These are phyloP conservation scores for Xylaria intraflava DNA, from an alignment of 495 filamentous ascomycete species.

Conservation along the genomic window DNA sequence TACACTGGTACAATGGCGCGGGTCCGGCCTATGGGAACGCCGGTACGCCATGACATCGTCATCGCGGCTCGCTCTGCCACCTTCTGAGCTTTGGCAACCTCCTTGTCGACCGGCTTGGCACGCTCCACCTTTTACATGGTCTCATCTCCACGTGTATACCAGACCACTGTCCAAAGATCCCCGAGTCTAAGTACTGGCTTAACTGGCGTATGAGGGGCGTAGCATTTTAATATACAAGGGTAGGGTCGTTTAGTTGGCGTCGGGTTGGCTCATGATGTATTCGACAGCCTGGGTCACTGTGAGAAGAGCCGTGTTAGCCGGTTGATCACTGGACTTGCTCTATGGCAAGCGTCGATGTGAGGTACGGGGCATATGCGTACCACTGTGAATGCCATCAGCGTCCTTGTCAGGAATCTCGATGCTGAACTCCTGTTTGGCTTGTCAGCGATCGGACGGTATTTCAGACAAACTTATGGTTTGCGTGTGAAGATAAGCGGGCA, in stretches of 20 bases:
- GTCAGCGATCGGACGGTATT: constrained; percentile 20
- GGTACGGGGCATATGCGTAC: constrained; percentile 52
- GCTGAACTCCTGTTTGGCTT: constrained; percentile 78
- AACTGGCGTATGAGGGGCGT: constrained; percentile 25
- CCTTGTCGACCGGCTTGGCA: not conserved
- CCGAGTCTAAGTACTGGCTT: constrained; percentile 13
- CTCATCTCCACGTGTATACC: not conserved
- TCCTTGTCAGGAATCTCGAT: constrained; percentile 99
- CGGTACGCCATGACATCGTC: constrained; percentile 7
- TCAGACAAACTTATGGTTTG: not conserved
- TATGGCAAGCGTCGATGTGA: not conserved
- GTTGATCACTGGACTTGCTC: not conserved
- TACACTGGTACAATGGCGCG: constrained; percentile 31
- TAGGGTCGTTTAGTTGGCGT: constrained; percentile 47
- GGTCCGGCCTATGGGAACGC: constrained; percentile 11
- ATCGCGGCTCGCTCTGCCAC: constrained; percentile 14
- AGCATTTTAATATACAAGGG: constrained; percentile 24
- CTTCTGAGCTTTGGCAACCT: not conserved
- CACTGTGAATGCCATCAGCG: constrained; percentile 90
- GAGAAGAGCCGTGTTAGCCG: constrained; percentile 18
- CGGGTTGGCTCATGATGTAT: constrained; percentile 92
- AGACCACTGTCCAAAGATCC: not conserved
- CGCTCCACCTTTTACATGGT: not conserved
- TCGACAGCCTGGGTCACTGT: constrained; percentile 91
- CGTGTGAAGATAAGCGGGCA: not conserved